A percentile compares a stretch with the other conserved stretches of the same genome.
Conservation (phyloP, 768 basidiomycete species). For the Podaxis sp. region DNA sequence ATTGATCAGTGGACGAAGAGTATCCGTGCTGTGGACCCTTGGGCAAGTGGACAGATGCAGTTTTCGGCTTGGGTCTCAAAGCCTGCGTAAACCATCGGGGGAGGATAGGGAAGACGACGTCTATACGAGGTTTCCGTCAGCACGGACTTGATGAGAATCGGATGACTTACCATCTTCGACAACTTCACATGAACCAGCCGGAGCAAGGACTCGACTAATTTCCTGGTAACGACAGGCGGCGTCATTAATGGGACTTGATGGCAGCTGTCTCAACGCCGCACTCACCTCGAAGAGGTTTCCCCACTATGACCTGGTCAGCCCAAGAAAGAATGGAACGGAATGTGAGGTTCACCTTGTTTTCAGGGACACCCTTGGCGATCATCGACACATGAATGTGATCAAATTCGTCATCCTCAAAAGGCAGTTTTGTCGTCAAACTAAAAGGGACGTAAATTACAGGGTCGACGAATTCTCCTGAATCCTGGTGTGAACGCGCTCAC, state of each 20-base stretch:
- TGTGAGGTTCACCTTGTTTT: constrained; percentile 57
- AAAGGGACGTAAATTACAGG: neutral
- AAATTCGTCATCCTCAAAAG: constrained; percentile 81
- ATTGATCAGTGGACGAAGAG: constrained; percentile 32
- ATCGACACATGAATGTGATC: constrained; percentile 75
- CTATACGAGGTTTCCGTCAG: constrained; percentile 31
- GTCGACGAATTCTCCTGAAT: neutral
- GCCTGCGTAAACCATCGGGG: constrained; percentile 79
- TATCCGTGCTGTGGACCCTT: constrained; percentile 40
- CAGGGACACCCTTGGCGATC: constrained; percentile 67
- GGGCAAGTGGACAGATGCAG: constrained; percentile 50
- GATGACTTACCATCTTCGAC: constrained; percentile 62
- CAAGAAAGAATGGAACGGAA: constrained; percentile 4
- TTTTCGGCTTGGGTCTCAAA: constrained; percentile 50
- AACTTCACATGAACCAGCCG: constrained; percentile 69
- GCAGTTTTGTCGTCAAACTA: constrained; percentile 72
- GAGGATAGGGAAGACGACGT: constrained; percentile 72
- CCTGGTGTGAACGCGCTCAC: constrained; percentile 33
- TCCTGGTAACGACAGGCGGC: constrained; percentile 45
- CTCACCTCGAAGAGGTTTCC: constrained; percentile 62
- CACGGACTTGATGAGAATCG: neutral
- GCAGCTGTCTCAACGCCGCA: neutral
- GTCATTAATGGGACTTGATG: neutral
- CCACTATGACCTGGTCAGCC: constrained; percentile 47
- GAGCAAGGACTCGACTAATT: constrained; percentile 65